These are phyloP conservation scores for Prunus mongolica DNA, from an alignment of 306 rosid genomes.

Conservation along the genomic window DNA sequence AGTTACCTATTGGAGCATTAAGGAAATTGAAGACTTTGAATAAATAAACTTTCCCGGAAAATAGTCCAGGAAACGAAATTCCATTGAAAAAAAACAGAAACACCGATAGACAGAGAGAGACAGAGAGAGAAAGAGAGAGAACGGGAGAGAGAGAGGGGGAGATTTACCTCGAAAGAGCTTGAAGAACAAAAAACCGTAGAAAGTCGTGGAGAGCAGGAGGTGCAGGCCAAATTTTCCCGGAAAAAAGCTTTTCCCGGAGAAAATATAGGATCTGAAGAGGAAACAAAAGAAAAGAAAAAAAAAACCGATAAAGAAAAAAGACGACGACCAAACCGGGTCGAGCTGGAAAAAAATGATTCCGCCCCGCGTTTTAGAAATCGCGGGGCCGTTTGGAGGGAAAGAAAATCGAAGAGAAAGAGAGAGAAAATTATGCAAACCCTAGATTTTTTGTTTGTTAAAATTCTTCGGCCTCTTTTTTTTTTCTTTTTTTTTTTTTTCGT, in stretches of 20 bases:
- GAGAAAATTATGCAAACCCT: constrained; percentile 39
- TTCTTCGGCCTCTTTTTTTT: no score
- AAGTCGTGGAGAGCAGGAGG: constrained; percentile 34
- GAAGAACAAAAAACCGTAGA: constrained; percentile 25
- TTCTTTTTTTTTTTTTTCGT: neutral
- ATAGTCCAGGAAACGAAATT: neutral
- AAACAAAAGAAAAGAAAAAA: neutral
- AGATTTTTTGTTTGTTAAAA: constrained; percentile 5
- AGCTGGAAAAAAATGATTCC: constrained; percentile 18
- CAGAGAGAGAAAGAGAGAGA: neutral
- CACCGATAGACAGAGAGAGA: neutral
- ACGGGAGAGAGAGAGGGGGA: neutral
- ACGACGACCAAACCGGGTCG: constrained; percentile 5
- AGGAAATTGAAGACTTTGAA: neutral
- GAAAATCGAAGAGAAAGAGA: constrained; percentile 28
- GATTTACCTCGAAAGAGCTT: constrained; percentile 39
- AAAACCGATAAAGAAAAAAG: neutral
- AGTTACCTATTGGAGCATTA: neutral
- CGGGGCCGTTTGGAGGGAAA: constrained; percentile 67
- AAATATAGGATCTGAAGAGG: constrained; percentile 27
- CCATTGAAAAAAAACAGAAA: neutral
- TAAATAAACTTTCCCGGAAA: neutral
- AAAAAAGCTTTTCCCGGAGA: constrained; percentile 16
- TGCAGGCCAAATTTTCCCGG: constrained; percentile 18
- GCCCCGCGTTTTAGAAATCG: constrained; percentile 19